Evolutionary conservation across 345 rosid genomes (phyloP).

Genomic region (Raphanus raphanistrum): DNA sequence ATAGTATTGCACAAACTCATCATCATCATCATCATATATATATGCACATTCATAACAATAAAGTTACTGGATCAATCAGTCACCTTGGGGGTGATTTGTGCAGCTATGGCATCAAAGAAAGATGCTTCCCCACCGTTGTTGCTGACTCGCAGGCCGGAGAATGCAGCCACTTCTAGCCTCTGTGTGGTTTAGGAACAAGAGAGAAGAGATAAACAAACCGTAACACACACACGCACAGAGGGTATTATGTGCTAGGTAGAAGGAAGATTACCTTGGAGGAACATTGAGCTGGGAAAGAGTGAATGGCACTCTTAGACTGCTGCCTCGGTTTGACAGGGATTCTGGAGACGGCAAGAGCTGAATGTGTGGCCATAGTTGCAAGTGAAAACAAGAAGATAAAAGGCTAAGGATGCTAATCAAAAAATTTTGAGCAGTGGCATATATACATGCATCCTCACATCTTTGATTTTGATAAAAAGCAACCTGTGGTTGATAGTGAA

Average conservation of each 20-base stretch:
- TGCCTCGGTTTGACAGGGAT: constrained; percentile 61
- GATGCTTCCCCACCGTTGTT: constrained; percentile 53
- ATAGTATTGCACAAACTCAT: constrained; percentile 28
- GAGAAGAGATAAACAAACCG: constrained; percentile 10
- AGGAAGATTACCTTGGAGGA: constrained; percentile 56
- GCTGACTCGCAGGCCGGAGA: constrained; percentile 71
- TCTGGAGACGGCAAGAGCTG: constrained; percentile 88
- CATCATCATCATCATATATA: background rate
- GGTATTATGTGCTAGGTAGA: background rate
- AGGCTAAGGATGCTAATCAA: constrained; percentile 11
- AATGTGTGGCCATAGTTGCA: constrained; percentile 81
- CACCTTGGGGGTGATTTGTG: constrained; percentile 78
- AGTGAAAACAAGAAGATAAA: constrained; percentile 28
- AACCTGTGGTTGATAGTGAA: constrained; percentile 47
- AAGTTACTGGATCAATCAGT: background rate
- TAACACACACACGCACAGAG: background rate
- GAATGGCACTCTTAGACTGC: constrained; percentile 51
- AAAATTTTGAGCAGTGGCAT: constrained; percentile 14
- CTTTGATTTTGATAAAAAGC: constrained; percentile 13
- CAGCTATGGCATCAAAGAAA: constrained; percentile 69
- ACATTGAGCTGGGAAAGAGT: constrained; percentile 76
- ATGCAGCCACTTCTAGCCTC: constrained; percentile 74
- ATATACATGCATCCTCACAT: constrained; percentile 25
- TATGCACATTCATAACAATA: constrained; percentile 5
- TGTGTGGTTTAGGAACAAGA: constrained; percentile 33